Evolutionary conservation across 768 basidiomycete species (phyloP), one percentile per base, ranked within the genome.

Genomic region (Lentinula lateritia): DNA sequence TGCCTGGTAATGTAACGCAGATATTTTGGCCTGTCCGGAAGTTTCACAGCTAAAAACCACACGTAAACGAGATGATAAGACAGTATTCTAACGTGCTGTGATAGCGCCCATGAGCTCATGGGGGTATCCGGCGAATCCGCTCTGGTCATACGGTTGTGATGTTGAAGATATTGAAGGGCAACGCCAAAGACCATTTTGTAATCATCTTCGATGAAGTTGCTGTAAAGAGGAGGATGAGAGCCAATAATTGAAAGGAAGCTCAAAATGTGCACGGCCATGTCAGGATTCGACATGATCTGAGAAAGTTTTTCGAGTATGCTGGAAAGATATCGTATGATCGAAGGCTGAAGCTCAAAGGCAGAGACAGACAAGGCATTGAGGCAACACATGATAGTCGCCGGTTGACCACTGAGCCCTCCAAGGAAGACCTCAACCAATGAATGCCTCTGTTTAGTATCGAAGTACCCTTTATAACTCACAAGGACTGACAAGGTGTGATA

Each of bases 111-210:
- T 3, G 91, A 93, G 23, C 86, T 83, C 5, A 83, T 80, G 1
- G 83, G 77, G 3, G 83, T 79, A 16, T 56, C 55, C 13, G 55
- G 41, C 5, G 55, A 56, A 16, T 56, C 55, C 12, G 20, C 9
- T 35, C 80, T 75, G 54, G 82, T 83, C 36, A 72, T 70, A 72
- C 84, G 84, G 65, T 90, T 92, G 71, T 99, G 95, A 65, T 93
- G 84, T 66, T 95, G 90, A 61, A 99, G 87, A 74, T 97, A 98
- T 70, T 93, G 90, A 64, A 97, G 74, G 10, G 95, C 95, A 42
- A 98, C 92, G 7, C 90, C 93, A 67, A 99, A 98, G 0, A 98
- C 91, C 80, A 90, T 89, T 71, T 91, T 92, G 75, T 88, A 98
- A 67, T 98, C 91, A 52, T 77, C 82, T 64, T 95, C 92, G 2